Conservation (phyloP, 768 basidiomycete species). For the Dioszegia hungarica region DNA sequence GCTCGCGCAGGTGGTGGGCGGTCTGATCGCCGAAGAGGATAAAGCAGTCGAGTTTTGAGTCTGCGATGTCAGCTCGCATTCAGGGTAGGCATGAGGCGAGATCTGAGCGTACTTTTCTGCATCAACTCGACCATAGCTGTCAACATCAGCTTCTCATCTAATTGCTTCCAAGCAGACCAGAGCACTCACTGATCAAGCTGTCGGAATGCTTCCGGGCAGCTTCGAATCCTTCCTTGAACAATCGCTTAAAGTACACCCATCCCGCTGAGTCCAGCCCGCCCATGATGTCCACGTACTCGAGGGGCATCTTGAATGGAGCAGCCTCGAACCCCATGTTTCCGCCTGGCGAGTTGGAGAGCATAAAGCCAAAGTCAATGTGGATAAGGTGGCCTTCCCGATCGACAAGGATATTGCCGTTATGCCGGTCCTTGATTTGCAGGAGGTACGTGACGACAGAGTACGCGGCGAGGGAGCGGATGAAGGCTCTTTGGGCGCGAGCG, state of each 20-base stretch:
- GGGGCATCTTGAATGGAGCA: constrained; percentile 94
- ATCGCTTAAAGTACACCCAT: constrained; percentile 73
- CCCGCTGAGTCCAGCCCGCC: constrained; percentile 74
- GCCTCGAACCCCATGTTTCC: constrained; percentile 98
- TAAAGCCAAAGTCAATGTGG: constrained; percentile 97
- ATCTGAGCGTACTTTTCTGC: constrained; percentile 87
- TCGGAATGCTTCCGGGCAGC: constrained; percentile 93
- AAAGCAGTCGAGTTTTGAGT: constrained; percentile 88
- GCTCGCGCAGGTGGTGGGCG: constrained; percentile 76
- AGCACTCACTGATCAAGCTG: constrained; percentile 74
- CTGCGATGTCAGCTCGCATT: constrained; percentile 50
- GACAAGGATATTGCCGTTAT: constrained; percentile 95
- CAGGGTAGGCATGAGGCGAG: not conserved
- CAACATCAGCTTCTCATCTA: no score
- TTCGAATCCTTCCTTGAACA: constrained; percentile 92
- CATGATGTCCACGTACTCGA: constrained; percentile 92
- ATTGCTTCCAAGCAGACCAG: no score
- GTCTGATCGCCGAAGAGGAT: constrained; percentile 85
- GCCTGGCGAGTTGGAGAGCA: constrained; percentile 84
- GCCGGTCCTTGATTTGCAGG: constrained; percentile 95
- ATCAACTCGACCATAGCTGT: constrained; percentile 85
- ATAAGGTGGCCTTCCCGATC: constrained; percentile 92
- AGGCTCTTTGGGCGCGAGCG: constrained; percentile 83
- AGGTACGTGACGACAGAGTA: constrained; percentile 96
- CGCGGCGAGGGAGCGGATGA: constrained; percentile 89